Conservation (phyloP, 768 basidiomycete species). For the Hericium rajendrae region DNA sequence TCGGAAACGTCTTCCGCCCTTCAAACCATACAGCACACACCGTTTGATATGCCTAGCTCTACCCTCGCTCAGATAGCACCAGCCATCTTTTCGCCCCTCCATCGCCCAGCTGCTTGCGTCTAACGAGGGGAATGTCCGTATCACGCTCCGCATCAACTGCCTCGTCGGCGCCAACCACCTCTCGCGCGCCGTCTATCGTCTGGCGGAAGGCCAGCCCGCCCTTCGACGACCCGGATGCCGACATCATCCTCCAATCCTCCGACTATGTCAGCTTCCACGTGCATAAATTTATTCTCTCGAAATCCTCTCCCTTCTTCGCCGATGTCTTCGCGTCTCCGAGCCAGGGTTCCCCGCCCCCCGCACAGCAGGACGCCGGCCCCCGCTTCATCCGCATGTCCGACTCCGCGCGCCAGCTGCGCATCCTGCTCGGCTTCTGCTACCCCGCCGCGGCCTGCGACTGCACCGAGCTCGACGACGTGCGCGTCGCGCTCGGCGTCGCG, state of each 20-base stretch:
- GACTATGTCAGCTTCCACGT: constrained; percentile 10
- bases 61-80: no score
- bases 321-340: no score
- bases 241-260: constrained; percentile 9
- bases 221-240: constrained; percentile 9
- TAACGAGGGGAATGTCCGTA: no score
- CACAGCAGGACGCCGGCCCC: no score
- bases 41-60: no score
- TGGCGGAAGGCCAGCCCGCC: not conserved
- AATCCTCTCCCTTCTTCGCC: constrained; percentile 8
- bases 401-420: not conserved
- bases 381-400: no score
- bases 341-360: no score
- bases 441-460: not conserved
- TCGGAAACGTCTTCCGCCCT: no score
- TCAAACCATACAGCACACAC: no score
- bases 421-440: constrained; percentile 1
- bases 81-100: no score
- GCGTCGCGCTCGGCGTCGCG: not conserved
- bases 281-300: constrained; percentile 8
- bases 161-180: not conserved
- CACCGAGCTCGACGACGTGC: not conserved
- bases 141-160: not conserved
- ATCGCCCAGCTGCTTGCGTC: no score
- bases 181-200: not conserved